A percentile compares a stretch with the other conserved stretches of the same genome.
Conservation (phyloP, 202 grass and related monocot species). For the Digitaria exilis region DNA sequence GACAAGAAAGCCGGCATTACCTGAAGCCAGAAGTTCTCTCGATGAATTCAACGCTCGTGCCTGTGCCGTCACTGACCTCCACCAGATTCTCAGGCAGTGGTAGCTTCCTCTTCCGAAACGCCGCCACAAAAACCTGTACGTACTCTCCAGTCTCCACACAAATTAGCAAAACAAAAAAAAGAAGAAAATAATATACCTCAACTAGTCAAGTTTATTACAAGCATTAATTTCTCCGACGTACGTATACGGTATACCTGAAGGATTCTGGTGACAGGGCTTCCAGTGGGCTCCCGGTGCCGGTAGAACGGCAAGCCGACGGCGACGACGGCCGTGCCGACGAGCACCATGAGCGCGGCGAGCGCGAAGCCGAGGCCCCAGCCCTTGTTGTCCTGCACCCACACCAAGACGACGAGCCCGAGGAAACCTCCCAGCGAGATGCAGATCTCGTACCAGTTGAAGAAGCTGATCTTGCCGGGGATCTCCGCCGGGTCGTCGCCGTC, state of each 20-base stretch:
- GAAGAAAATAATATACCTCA: background rate
- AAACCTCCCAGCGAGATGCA: slow-evolving; percentile 65
- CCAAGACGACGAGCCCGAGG: slow-evolving; percentile 48
- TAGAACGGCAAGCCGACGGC: slow-evolving; percentile 49
- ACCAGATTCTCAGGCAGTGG: slow-evolving; percentile 34
- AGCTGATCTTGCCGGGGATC: slow-evolving; percentile 49
- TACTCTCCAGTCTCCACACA: too few species aligned
- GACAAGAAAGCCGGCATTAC: slow-evolving; percentile 32
- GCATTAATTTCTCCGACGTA: background rate
- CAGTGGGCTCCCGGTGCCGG: slow-evolving; percentile 56
- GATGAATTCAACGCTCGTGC: slow-evolving; percentile 25
- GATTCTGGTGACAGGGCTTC: slow-evolving; percentile 68
- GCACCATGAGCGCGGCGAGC: slow-evolving; percentile 39
- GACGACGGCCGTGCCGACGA: slow-evolving; percentile 36
- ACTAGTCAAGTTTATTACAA: background rate
- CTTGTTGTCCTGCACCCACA: slow-evolving; percentile 71
- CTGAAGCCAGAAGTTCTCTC: slow-evolving; percentile 44
- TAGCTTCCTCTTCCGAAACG: slow-evolving; percentile 63
- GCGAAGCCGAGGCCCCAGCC: slow-evolving; percentile 64
- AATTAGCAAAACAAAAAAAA: background rate
- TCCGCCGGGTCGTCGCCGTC: slow-evolving; percentile 42
- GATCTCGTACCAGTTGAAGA: slow-evolving; percentile 81
- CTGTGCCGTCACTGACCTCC: background rate
- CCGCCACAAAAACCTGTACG: slow-evolving; percentile 64
- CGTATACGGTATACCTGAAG: slow-evolving; percentile 59